Conservation (phyloP, 2,329 filamentous ascomycete species). For the Thermochaetoides dissita region DNA sequence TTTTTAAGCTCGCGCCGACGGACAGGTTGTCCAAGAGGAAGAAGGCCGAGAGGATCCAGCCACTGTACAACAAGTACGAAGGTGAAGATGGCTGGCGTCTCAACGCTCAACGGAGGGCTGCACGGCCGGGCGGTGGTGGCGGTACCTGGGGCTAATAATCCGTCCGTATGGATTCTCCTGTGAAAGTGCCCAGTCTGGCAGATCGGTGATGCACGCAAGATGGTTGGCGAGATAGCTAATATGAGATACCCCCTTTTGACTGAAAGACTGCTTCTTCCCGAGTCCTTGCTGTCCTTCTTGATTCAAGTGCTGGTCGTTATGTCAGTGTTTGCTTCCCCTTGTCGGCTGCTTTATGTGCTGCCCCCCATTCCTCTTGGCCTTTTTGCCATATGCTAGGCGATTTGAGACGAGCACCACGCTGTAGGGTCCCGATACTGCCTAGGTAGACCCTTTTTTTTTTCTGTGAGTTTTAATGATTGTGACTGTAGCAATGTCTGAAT, state of each 20-base stretch:
- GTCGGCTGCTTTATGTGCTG: not conserved
- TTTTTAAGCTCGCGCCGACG: constrained; percentile 91
- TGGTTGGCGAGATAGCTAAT: not conserved
- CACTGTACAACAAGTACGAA: constrained; percentile 82
- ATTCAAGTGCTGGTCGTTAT: not conserved
- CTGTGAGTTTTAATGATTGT: too few species aligned
- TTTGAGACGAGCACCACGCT: too few species aligned
- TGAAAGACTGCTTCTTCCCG: not conserved
- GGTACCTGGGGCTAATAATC: constrained; percentile 71
- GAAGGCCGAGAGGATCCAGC: constrained; percentile 88
- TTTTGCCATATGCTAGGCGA: too few species aligned
- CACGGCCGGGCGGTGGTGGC: constrained; percentile 68
- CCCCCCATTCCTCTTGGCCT: too few species aligned
- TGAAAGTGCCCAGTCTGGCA: not conserved
- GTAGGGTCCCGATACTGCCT: too few species aligned
- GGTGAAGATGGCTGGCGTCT: constrained; percentile 92
- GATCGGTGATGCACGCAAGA: not conserved
- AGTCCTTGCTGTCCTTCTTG: not conserved
- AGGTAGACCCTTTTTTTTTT: too few species aligned
- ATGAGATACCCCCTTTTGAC: constrained; percentile 4
- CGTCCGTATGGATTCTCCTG: not conserved
- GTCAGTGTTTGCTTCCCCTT: not conserved
- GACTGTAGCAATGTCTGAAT: too few species aligned
- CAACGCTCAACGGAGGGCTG: constrained; percentile 72
- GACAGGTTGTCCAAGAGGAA: constrained; percentile 81